Conservation (phyloP, 805 yeast genomes). For the Pichia pseudocactophila region DNA sequence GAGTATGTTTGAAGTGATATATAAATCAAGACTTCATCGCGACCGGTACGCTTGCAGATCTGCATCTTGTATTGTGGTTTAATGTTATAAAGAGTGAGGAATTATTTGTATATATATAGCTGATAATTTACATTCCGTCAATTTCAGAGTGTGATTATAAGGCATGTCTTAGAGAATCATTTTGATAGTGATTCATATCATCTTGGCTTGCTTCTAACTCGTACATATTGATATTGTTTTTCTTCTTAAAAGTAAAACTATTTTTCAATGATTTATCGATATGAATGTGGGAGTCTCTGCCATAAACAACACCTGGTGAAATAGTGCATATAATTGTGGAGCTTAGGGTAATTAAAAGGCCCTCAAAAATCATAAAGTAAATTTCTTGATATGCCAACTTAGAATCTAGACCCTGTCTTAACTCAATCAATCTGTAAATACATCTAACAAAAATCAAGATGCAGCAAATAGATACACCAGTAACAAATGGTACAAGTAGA, state of each 20-base stretch:
- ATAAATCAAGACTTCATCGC: too few relatives aligned
- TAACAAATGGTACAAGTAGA: conserved; percentile 35
- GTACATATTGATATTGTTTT: too few relatives aligned
- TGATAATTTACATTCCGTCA: too few relatives aligned
- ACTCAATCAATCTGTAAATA: conserved; percentile 60
- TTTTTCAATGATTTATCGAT: neutral
- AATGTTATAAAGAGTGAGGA: too few relatives aligned
- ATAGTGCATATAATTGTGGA: conserved; percentile 36
- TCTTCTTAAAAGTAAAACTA: neutral
- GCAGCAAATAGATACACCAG: conserved; percentile 38
- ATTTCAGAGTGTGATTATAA: too few relatives aligned
- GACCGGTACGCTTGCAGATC: too few relatives aligned
- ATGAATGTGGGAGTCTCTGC: conserved; percentile 3
- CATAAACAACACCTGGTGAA: conserved; percentile 53
- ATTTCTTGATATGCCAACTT: conserved; percentile 48
- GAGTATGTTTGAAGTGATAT: too few relatives aligned
- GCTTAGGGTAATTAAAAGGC: conserved; percentile 46
- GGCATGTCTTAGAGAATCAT: too few relatives aligned
- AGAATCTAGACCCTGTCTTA: conserved; percentile 64
- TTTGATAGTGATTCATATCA: too few relatives aligned
- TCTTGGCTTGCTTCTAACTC: too few relatives aligned
- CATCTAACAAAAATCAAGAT: conserved; percentile 52
- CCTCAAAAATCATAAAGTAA: conserved; percentile 51
- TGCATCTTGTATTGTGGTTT: too few relatives aligned
- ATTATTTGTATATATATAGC: too few relatives aligned